phyloP scores from a whole-genome alignment of 768 basidiomycete genomes.

The Phaffia tasmanica region DNA sequence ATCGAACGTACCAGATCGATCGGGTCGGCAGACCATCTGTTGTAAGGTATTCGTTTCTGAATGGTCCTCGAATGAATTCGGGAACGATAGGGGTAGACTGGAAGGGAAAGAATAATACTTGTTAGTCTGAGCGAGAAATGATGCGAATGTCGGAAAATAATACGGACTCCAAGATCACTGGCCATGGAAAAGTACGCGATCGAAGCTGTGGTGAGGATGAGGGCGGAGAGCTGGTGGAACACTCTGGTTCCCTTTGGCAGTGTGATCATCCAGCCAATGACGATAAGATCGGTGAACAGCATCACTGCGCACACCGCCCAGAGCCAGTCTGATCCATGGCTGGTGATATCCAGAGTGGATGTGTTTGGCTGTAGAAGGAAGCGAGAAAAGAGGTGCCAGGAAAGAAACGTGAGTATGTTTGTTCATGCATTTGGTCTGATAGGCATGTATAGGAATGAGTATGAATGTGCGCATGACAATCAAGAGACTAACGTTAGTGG shows the following conservation, averaged over 20 bases:
- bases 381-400: neutral
- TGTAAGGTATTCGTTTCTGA: neutral
- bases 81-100: conserved; percentile 40
- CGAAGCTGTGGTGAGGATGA: conserved; percentile 44
- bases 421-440: too few species aligned
- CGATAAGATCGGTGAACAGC: conserved; percentile 40
- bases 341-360: conserved; percentile 37
- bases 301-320: conserved; percentile 51
- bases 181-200: conserved; percentile 31
- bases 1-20: conserved; percentile 44
- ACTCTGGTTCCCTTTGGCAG: conserved; percentile 42
- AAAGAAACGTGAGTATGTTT: neutral
- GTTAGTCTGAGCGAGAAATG: neutral
- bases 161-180: conserved; percentile 25
- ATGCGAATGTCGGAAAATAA: conserved; percentile 40
- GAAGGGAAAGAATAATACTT: neutral
- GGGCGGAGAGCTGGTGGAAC: conserved; percentile 43
- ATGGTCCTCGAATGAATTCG: conserved; percentile 40
- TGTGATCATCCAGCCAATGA: conserved; percentile 40
- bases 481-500: too few species aligned
- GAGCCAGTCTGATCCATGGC: conserved; percentile 45
- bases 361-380: neutral
- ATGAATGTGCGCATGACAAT: too few species aligned
- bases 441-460: too few species aligned
- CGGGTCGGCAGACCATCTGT: conserved; percentile 27